Conservation (phyloP, 805 yeast genomes). For the Candida suzukii region DNA sequence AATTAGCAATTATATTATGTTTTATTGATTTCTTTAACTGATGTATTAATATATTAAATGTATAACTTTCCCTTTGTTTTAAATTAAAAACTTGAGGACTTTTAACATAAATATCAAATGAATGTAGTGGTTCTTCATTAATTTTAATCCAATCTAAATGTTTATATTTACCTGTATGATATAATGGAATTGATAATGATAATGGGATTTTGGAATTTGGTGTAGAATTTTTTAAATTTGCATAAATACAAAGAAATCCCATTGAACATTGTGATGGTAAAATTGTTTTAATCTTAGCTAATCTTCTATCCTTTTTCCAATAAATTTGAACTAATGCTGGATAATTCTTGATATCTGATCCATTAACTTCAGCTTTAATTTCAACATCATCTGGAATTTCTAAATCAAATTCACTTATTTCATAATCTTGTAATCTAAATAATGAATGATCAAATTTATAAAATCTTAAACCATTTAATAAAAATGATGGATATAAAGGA, state of each 20-base stretch:
- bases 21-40: conserved; percentile 17
- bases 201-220: conserved; percentile 47
- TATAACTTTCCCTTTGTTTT: conserved; percentile 49
- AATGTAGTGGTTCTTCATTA: conserved; percentile 57
- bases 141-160: conserved; percentile 57
- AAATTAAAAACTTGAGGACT: conserved; percentile 77
- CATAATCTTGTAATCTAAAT: conserved; percentile 65
- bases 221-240: conserved; percentile 36
- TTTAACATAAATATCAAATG: conserved; percentile 70
- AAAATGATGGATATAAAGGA: conserved; percentile 76
- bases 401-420: conserved; percentile 72
- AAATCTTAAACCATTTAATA: conserved; percentile 50
- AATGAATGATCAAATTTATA: conserved; percentile 71
- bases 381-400: conserved; percentile 68
- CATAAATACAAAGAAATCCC: conserved; percentile 72
- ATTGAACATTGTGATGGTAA: conserved; percentile 62
- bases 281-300: conserved; percentile 73
- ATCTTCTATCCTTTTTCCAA: conserved; percentile 58
- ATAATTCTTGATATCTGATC: not conserved
- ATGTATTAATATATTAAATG: conserved; percentile 48
- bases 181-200: conserved; percentile 66
- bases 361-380: conserved; percentile 50
- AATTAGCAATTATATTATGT: conserved; percentile 42
- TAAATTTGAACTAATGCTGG: conserved; percentile 68
- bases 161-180: conserved; percentile 60